A percentile compares a stretch with the other conserved stretches of the same genome.
phyloP scores from a whole-genome alignment of 2,329 filamentous ascomycete genomes.

The Penicillium olsonii region DNA sequence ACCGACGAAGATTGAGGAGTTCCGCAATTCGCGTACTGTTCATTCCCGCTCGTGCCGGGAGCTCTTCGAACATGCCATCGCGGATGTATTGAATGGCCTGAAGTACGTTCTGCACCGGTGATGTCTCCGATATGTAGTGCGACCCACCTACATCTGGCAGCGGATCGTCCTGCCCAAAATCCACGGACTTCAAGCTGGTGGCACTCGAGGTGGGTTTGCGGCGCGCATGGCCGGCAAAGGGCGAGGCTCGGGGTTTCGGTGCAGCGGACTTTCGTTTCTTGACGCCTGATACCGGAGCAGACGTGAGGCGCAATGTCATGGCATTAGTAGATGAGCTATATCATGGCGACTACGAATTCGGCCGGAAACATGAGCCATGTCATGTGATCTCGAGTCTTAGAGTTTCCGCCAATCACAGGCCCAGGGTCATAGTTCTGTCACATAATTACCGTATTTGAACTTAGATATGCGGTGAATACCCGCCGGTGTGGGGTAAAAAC shows the following conservation, averaged over 20 bases:
- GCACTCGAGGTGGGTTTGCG: constrained; percentile 39
- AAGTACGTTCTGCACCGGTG: constrained; percentile 51
- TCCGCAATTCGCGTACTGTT: constrained; percentile 62
- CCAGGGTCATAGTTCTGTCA: constrained; percentile 12
- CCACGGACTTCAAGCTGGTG: constrained; percentile 25
- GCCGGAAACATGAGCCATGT: constrained; percentile 15
- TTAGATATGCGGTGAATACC: not conserved
- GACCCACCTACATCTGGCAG: constrained; percentile 56
- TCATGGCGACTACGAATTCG: not conserved
- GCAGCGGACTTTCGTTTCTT: constrained; percentile 40
- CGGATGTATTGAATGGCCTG: constrained; percentile 57
- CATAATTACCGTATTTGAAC: constrained; percentile 13
- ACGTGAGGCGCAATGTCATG: constrained; percentile 52
- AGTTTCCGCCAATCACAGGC: constrained; percentile 14
- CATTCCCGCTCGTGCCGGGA: constrained; percentile 62
- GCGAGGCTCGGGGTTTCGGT: constrained; percentile 37
- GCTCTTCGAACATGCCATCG: constrained; percentile 55
- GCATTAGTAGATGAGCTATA: constrained; percentile 11
- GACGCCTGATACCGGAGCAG: constrained; percentile 49
- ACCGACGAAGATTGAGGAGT: constrained; percentile 57
- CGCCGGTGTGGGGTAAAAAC: constrained; percentile 1
- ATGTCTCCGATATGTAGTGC: constrained; percentile 50
- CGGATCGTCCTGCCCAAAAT: constrained; percentile 33
- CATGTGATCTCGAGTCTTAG: constrained; percentile 12
- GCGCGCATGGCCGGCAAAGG: constrained; percentile 42